Base-by-base conservation (phyloP, 768 basidiomycete species). In the Tulasnella calospora region DNA sequence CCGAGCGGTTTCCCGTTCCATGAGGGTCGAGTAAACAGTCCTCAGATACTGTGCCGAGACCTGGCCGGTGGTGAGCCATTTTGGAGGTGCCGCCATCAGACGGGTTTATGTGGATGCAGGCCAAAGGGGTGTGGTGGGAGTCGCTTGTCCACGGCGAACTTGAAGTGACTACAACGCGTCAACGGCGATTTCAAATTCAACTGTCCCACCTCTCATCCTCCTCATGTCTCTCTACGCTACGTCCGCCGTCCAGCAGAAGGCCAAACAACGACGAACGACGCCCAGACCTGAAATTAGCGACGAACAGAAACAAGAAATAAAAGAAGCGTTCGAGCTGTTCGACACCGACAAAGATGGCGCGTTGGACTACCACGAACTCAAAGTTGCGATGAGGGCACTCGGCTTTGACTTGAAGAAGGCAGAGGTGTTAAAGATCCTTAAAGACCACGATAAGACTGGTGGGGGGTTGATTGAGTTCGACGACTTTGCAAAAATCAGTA, bases 351-450 rank as follows among this genome's bases (percentile, higher is more conserved):
- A 98, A 87, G 98, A 99, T 83, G 94, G 94, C 44, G 91, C 89
- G 74, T 88, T 99, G 78, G 98, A 98, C 86, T 99, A 99, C 85
- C 98, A 99, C 86, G 98, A 99, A 84, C 89, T 99, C 82, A 99
- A 99, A 85, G 98, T 99, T 82, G 96, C 97, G 74, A 96, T 99
- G 94, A 89, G 98, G 69, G 98, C 98, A 1, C 86, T 99, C 79
- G 98, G 98, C 1, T 99, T 99, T 83, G 98, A 99, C 84, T 84
- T 98, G 86, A 99, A 99, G 88, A 99, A 99, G 86, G 95, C 95
- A 0, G 98, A 99, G 84, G 96, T 99, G 61, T 86, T 99, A 81
- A 99, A 98, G 84, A 88, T 98, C 38, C 87, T 99, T 75, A 87
- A 95, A 38, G 97, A 98, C 82, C 91, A 96, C 81, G 94, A 96